Base-by-base conservation (phyloP, 345 rosid genomes). In the Rhizophora mangle region DNA sequence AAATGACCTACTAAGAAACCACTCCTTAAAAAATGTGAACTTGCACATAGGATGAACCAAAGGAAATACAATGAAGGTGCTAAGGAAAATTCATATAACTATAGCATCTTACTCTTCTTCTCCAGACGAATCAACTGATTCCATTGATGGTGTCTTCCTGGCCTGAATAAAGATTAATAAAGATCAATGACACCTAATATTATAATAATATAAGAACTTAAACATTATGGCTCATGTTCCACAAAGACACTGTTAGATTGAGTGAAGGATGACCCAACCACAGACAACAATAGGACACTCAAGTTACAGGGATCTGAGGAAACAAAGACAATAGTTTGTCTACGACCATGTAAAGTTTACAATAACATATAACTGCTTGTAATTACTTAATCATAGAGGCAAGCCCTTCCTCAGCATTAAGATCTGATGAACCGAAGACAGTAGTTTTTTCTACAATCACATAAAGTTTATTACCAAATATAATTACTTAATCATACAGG, bases 61-160 rank as follows among this genome's bases (percentile, higher is more conserved):
- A 64, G 57, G 15, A 66, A 20, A 74, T 8, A 67, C 37, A 56
- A 37, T 39, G 20, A 65, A 37, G 31, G 6, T 15, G 65, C 31
- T 22, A 27, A 72, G 47, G 62, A 47, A 19, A 72, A 67, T 58
- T 70, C 57, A 64, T 24, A 30, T 54, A 62, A 70, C 61, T 55
- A 24, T 24, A 77, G 58, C 59, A 77, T 75, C 99, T 86, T 86
- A 95, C 99, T 95, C 99, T 68, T 95, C 97, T 85, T 92, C 98
- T 54, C 96, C 96, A 46, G 97, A 88, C 79, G 91, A 95, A 85
- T 90, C 97, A 80, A 95, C 86, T 3, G 97, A 95, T 63, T 93
- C 97, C 82, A 84, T 76, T 56, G 96, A 89, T 1, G 91, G 87
- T 65, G 89, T 82, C 89, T 95, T 95, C 74, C 93, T 85, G 43